These are phyloP conservation scores for Gelatoporia subvermispora DNA, from an alignment of 768 basidiomycete genomes.

Conservation along the genomic window DNA sequence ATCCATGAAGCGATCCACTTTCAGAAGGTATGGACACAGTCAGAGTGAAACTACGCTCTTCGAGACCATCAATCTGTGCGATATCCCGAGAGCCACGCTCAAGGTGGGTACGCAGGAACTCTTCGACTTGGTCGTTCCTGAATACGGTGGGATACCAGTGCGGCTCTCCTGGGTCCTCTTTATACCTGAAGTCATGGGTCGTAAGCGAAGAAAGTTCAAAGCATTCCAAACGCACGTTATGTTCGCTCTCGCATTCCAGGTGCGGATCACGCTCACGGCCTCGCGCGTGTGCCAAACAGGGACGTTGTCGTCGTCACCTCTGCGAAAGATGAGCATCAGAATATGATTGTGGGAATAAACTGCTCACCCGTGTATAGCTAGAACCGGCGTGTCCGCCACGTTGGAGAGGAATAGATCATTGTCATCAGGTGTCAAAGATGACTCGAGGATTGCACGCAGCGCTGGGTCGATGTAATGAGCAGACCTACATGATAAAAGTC, in stretches of 20 bases:
- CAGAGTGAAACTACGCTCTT: slow-evolving; percentile 49
- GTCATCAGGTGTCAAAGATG: slow-evolving; percentile 76
- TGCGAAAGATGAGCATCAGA: slow-evolving; percentile 20
- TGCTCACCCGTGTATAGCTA: slow-evolving; percentile 76
- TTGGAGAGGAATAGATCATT: slow-evolving; percentile 86
- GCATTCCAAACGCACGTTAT: slow-evolving; percentile 38
- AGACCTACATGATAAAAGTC: slow-evolving; percentile 39
- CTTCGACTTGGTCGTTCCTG: slow-evolving; percentile 45
- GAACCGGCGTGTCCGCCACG: slow-evolving; percentile 58
- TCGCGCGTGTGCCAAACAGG: slow-evolving; percentile 82
- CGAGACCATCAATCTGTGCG: not conserved
- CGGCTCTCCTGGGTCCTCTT: slow-evolving; percentile 54
- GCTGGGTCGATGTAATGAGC: slow-evolving; percentile 76
- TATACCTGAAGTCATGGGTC: slow-evolving; percentile 35
- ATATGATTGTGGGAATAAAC: not conserved
- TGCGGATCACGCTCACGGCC: slow-evolving; percentile 50
- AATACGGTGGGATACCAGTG: slow-evolving; percentile 74
- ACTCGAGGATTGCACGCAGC: slow-evolving; percentile 66
- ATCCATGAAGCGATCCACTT: slow-evolving; percentile 67
- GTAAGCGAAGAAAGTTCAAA: not conserved
- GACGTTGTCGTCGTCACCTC: slow-evolving; percentile 81
- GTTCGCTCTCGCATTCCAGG: slow-evolving; percentile 51
- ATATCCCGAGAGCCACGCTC: slow-evolving; percentile 2
- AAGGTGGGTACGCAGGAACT: slow-evolving; percentile 44
- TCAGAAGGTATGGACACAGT: slow-evolving; percentile 69